Conservation (phyloP, 1,284 basidiomycete genomes). For the Apiotrichum porosum region DNA sequence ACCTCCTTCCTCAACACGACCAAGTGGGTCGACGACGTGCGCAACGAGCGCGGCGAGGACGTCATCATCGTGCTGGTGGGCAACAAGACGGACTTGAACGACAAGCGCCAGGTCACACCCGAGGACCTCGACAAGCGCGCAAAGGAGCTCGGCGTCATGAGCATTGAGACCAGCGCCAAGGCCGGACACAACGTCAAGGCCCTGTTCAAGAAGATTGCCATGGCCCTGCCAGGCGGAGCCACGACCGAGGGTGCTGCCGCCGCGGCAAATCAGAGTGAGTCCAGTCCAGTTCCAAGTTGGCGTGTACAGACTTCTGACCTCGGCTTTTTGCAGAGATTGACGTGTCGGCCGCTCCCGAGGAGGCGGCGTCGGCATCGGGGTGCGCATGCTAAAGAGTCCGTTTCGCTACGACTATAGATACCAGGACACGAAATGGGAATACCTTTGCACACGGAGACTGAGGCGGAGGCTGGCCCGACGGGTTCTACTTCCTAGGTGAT, state of each 20-base stretch:
- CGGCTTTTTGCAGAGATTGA: conserved; percentile 43
- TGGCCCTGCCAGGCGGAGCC: conserved; percentile 95
- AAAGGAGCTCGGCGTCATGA: conserved; percentile 92
- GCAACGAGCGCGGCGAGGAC: conserved; percentile 94
- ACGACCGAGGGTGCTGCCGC: conserved; percentile 61
- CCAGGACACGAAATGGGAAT: no score
- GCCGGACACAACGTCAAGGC: conserved; percentile 99
- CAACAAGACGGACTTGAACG: conserved; percentile 89
- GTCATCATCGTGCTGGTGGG: conserved; percentile 98
- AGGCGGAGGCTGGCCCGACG: no score
- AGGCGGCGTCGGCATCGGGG: conserved; percentile 42
- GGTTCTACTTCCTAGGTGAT: no score
- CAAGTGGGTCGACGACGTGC: conserved; percentile 99
- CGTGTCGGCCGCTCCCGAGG: conserved; percentile 39
- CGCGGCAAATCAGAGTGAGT: conserved; percentile 55
- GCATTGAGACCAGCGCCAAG: conserved; percentile 99
- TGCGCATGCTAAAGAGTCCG: conserved; percentile 49
- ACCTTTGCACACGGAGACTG: no score
- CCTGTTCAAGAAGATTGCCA: conserved; percentile 96
- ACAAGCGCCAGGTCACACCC: conserved; percentile 77
- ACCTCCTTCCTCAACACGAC: conserved; percentile 94
- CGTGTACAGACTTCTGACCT: no score
- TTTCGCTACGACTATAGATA: no score
- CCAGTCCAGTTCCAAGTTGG: no score
- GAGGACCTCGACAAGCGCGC: conserved; percentile 94